Conservation (phyloP, 139 green algal species). For the Bryopsis sp. region DNA sequence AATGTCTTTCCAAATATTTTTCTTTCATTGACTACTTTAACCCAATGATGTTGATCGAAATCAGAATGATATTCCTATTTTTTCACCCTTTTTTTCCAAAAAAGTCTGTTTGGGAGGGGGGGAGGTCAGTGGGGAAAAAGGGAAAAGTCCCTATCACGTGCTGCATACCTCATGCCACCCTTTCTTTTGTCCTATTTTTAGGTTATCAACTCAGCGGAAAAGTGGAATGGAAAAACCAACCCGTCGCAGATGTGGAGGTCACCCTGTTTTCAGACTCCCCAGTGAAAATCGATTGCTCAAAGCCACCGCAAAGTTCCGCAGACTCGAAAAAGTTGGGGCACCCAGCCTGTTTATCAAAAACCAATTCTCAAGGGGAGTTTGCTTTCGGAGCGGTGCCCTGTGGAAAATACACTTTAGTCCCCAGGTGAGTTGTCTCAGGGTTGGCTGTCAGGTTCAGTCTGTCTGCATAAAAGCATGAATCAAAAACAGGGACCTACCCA, state of each 20-base stretch:
- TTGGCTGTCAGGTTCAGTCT: too few species aligned
- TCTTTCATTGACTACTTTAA: too few species aligned
- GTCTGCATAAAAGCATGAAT: too few species aligned
- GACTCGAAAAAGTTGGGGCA: neutral
- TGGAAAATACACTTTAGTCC: conserved; percentile 2
- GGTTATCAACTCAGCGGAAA: conserved; percentile 1
- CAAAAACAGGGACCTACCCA: too few species aligned
- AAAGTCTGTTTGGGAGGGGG: too few species aligned
- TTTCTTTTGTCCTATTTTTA: too few species aligned
- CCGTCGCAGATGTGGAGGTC: neutral
- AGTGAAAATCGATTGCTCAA: neutral
- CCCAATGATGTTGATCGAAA: too few species aligned
- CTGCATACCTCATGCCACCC: neutral
- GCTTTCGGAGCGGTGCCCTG: neutral
- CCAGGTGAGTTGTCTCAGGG: too few species aligned
- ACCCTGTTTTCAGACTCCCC: neutral
- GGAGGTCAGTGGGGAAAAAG: too few species aligned
- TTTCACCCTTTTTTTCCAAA: too few species aligned
- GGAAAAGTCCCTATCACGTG: neutral
- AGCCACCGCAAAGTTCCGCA: neutral
- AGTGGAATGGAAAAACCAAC: neutral
- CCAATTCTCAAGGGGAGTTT: neutral
- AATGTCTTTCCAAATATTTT: too few species aligned
- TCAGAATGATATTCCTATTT: too few species aligned
- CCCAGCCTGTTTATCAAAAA: neutral